phyloP scores from a whole-genome alignment of 352 stramenopile species.

The Phytophthora colocasiae region DNA sequence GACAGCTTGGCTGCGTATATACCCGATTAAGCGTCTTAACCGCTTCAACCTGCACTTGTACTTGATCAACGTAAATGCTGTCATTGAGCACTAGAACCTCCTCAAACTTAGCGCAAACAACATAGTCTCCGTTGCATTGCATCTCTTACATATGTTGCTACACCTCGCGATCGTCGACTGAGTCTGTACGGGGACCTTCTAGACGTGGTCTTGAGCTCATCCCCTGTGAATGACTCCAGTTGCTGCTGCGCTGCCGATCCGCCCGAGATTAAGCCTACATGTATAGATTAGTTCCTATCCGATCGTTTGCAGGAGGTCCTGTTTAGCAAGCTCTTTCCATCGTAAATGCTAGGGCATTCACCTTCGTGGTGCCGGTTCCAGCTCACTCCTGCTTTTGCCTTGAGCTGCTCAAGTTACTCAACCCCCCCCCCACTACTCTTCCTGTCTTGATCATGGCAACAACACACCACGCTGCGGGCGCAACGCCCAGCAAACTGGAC shows the following conservation, averaged over 20 bases:
- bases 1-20: neutral
- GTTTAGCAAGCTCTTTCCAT: slow-evolving; percentile 23
- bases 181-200: slow-evolving; percentile 2
- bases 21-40: slow-evolving; percentile 8
- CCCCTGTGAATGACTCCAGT: slow-evolving; percentile 12
- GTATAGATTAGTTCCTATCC: slow-evolving; percentile 13
- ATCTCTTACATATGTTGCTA: slow-evolving; percentile 1
- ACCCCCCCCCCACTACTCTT: neutral
- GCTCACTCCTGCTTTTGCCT: slow-evolving; percentile 32
- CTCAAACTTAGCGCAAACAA: neutral
- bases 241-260: slow-evolving; percentile 6
- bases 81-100: too few species aligned
- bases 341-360: slow-evolving; percentile 1
- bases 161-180: slow-evolving; percentile 15
- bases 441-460: slow-evolving; percentile 29
- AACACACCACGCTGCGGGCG: slow-evolving; percentile 23
- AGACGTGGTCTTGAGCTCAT: slow-evolving; percentile 16
- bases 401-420: slow-evolving; percentile 19
- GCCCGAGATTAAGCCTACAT: neutral
- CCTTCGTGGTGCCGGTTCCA: slow-evolving; percentile 1
- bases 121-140: neutral
- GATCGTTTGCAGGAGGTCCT: slow-evolving; percentile 1
- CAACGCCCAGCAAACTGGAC: slow-evolving; percentile 40
- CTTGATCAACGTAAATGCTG: neutral
- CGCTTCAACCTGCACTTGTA: slow-evolving; percentile 2